Conservation (phyloP, 257 asterid species). For the Avicennia marina region DNA sequence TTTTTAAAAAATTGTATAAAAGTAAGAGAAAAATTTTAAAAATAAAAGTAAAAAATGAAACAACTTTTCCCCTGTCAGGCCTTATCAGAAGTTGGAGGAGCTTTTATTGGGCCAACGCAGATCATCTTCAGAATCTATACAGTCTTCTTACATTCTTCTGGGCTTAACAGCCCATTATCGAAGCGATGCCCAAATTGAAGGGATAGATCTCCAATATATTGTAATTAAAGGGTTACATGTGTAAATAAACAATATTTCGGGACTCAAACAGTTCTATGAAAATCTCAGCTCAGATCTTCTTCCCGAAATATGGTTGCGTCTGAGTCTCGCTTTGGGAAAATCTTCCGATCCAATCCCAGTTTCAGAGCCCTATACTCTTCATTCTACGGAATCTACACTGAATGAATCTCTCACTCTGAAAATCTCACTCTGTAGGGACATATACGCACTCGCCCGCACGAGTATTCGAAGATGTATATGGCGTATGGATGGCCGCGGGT, state of each 20-base stretch:
- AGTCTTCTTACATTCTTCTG: no score
- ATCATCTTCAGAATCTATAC: no score
- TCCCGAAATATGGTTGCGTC: conserved; percentile 29
- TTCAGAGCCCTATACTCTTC: conserved; percentile 19
- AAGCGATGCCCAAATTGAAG: no score
- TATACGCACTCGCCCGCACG: background rate
- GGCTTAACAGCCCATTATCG: no score
- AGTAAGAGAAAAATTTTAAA: no score
- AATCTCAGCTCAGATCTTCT: conserved; percentile 41
- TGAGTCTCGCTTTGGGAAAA: conserved; percentile 10
- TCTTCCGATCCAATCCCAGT: conserved; percentile 29
- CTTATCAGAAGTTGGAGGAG: no score
- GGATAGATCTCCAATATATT: background rate
- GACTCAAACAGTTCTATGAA: conserved; percentile 10
- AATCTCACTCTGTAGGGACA: conserved; percentile 1
- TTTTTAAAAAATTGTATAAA: no score
- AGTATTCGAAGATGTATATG: conserved; percentile 81
- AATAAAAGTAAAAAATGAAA: no score
- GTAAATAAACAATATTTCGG: conserved; percentile 8
- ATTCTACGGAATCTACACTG: background rate
- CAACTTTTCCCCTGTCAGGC: no score
- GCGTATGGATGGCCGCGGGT: conserved; percentile 99
- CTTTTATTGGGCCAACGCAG: no score
- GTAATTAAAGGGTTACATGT: conserved; percentile 15
- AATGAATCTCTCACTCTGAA: conserved; percentile 21